Base-by-base conservation (phyloP, 345 rosid species). In the Eutrema heterophyllum region DNA sequence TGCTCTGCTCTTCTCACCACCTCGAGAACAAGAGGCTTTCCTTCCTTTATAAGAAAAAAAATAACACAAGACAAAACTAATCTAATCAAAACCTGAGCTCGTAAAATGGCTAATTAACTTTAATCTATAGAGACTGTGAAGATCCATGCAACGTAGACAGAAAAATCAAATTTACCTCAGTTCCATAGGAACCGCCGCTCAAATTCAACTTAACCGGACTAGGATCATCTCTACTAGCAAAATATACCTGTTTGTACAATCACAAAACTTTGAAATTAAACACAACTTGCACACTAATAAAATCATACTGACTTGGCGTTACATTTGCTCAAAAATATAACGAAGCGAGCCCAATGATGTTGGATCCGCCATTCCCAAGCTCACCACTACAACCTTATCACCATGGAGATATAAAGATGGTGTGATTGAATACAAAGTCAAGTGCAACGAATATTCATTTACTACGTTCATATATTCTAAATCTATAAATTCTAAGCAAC, bases 1-100 rank as follows among this genome's bases (percentile, higher is more conserved):
- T 87, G 93, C 82, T 90, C 98, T 6, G 96, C 98, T 70, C 82
- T 75, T 65, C 94, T 83, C 55, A 90, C 96, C 1, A 86, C 94
- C 50, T 84, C 83, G 43, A 89, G 77, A 77, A 91, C 89, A 6
- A 87, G 80, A 60, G 97, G 92, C 56, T 87, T 89, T 74, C 96
- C 96, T 86, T 93, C 96, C 98, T 91, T 85, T 46, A 32, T 35
- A 4, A 57, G 38, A 55, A 4, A n/a, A 44, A 41, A 68, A 59
- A 7, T 0, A 10, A 27, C 2, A 43, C 71, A 43, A 40, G 16
- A 46, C 12, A 50, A 58, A 29, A 69, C 36, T 66, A 68, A 68
- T 4, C 30, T 46, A 60, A 38, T 24, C 30, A 49, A 43, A 70
- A 46, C 40, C 11, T 69, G 45, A 69, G 18, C 65, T 54, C 5